Evolutionary conservation across 352 stramenopile genomes (phyloP).

Genomic region (Phytopythium delawarense): DNA sequence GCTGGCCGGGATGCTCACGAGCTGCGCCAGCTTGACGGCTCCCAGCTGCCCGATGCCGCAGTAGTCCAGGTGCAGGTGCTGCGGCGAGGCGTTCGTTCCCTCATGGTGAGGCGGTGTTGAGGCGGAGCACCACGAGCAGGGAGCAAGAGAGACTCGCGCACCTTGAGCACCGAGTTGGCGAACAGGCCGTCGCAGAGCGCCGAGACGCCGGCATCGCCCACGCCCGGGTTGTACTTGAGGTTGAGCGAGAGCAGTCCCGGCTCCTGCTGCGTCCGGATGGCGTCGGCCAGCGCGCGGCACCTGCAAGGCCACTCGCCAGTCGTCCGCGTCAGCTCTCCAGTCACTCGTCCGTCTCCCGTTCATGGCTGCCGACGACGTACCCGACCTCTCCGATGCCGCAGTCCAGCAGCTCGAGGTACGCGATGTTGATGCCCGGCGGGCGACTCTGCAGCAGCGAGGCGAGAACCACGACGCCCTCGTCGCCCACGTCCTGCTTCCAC

Average conservation of each 20-base stretch:
- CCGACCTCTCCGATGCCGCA: slow-evolving; percentile 63
- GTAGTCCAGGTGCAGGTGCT: slow-evolving; percentile 80
- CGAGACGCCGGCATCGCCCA: slow-evolving; percentile 48
- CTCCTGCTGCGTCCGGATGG: slow-evolving; percentile 42
- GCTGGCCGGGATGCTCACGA: slow-evolving; percentile 54
- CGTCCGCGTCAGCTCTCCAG: not conserved
- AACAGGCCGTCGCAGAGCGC: slow-evolving; percentile 69
- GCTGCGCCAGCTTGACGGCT: slow-evolving; percentile 66
- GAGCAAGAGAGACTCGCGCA: slow-evolving; percentile 3
- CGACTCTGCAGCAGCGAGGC: slow-evolving; percentile 39
- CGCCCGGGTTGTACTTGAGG: slow-evolving; percentile 64
- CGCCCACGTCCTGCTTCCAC: slow-evolving; percentile 75
- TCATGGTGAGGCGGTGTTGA: not conserved
- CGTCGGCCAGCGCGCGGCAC: slow-evolving; percentile 52
- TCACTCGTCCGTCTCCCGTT: not conserved
- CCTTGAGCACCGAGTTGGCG: slow-evolving; percentile 60
- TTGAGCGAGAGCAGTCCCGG: slow-evolving; percentile 69
- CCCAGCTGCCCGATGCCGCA: slow-evolving; percentile 40
- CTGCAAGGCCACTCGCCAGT: slow-evolving; percentile 8
- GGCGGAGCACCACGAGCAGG: not conserved
- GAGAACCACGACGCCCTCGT: slow-evolving; percentile 68
- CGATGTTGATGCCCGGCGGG: slow-evolving; percentile 52
- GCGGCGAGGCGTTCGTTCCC: not conserved
- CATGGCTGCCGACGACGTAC: slow-evolving; percentile 3
- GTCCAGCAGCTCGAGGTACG: slow-evolving; percentile 77